Evolutionary conservation across 2,329 filamentous ascomycete genomes (phyloP), one percentile per base, ranked within the genome.

Genomic region (Taxawa tesnikishii): DNA sequence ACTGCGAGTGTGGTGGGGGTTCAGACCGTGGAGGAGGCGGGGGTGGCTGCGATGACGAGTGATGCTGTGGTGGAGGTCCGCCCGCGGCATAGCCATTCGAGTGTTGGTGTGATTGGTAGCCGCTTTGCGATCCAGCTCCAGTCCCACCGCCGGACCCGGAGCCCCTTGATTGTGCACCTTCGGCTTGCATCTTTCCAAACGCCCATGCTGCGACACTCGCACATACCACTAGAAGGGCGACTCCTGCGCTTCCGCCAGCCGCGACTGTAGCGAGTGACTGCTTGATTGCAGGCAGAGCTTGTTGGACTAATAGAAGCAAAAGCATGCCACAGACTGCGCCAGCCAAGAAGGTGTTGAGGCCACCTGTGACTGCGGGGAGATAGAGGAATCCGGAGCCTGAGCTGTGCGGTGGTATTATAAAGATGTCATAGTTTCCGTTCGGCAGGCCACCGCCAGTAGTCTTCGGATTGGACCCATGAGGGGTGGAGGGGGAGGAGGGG

Each of bases 391-490:
- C 88, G 0, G 77, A 75, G 32, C 88, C 88, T 5, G 87, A 71
- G 8, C 85, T 88, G 56, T 94, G 85, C 28, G 87, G 83, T 6
- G 88, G 88, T 49, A 96, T 87, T 54, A 94, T 80, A 62, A 94
- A 94, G 52, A 96, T 93, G 63, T 96, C 88, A 59, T 94, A 96
- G 53, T 90, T 92, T 34, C 88, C 87, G 1, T 81, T 70, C 3
- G 88, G 88, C 29, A 94, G 65, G 35, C 81, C 79, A 15, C 65
- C 63, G n/a, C 55, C 52, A 23, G 73, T 67, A 31, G 73, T 68
- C 54, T 78, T 78, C 30, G 83, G 81, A 44, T 75, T 79, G 50
- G 75, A 69, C 58, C 85, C 84, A 61, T 94, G 85, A 41, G n/a
- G n/a, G 83, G 84, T 51, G 85, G 85, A 43, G 82, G 85, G 43